Conservation (phyloP, 768 basidiomycete species). For the Lactifluus subvellereus region DNA sequence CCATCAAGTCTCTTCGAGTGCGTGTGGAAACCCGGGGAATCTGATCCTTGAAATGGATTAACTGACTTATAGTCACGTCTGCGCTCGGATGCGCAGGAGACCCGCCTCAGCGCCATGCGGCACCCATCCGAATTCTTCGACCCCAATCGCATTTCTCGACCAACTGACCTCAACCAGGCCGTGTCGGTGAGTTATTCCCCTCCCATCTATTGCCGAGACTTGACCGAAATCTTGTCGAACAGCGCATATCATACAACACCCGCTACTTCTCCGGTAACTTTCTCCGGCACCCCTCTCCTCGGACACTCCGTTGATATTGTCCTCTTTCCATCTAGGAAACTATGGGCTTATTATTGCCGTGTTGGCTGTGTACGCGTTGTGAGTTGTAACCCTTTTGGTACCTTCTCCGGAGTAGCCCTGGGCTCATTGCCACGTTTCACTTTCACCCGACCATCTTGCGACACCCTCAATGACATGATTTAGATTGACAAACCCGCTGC, state of each 20-base stretch:
- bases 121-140: slow-evolving; percentile 79
- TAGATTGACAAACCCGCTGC: slow-evolving; percentile 78
- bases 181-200: slow-evolving; percentile 51
- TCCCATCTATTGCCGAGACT: not conserved
- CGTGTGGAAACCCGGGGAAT: slow-evolving; percentile 27
- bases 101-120: slow-evolving; percentile 68
- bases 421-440: not conserved
- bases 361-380: slow-evolving; percentile 86
- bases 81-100: slow-evolving; percentile 47
- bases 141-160: slow-evolving; percentile 74
- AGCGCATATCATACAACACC: slow-evolving; percentile 95
- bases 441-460: not conserved
- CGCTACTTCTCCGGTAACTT: slow-evolving; percentile 71
- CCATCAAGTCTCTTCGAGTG: slow-evolving; percentile 65
- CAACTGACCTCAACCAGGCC: slow-evolving; percentile 74
- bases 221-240: slow-evolving; percentile 9
- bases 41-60: not conserved
- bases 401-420: not conserved
- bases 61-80: not conserved
- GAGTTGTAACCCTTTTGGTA: slow-evolving; percentile 31
- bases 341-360: slow-evolving; percentile 74
- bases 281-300: not conserved
- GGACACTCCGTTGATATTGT: not conserved
- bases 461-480: not conserved
- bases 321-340: slow-evolving; percentile 52